phyloP scores from a whole-genome alignment of 2,329 filamentous ascomycete species.

The Onygena corvina region DNA sequence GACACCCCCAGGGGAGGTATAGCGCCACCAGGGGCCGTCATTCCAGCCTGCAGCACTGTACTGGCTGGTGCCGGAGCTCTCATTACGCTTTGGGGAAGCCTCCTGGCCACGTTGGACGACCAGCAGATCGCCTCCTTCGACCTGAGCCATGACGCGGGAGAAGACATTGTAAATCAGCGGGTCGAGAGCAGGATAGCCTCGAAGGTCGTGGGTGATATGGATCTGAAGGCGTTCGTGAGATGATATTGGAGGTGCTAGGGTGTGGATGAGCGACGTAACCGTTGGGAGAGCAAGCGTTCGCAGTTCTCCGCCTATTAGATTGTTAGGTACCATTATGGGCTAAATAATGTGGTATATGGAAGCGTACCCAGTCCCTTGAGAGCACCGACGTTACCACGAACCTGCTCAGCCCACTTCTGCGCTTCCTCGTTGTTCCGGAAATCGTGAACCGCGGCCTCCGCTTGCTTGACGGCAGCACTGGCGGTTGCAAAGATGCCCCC shows the following conservation, averaged over 20 bases:
- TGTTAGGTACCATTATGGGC: background rate
- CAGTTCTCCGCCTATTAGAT: constrained; percentile 62
- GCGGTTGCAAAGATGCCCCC: constrained; percentile 74
- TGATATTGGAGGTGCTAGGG: constrained; percentile 87
- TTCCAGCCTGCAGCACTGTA: constrained; percentile 50
- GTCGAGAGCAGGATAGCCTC: constrained; percentile 87
- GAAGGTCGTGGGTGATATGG: constrained; percentile 91
- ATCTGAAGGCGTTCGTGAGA: constrained; percentile 95
- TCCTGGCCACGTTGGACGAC: constrained; percentile 91
- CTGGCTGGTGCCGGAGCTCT: constrained; percentile 19
- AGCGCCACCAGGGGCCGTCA: constrained; percentile 92
- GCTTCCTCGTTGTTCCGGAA: constrained; percentile 95
- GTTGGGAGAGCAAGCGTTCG: constrained; percentile 79
- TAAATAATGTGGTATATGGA: background rate
- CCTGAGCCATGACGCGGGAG: constrained; percentile 94
- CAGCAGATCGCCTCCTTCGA: constrained; percentile 88
- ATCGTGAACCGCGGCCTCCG: constrained; percentile 84
- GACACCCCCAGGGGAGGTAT: constrained; percentile 43
- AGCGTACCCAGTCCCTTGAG: constrained; percentile 60
- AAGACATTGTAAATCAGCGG: constrained; percentile 86
- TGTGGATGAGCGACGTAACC: constrained; percentile 88
- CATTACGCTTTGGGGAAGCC: constrained; percentile 54
- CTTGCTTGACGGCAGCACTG: constrained; percentile 63
- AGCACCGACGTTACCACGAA: constrained; percentile 74
- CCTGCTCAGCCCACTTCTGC: constrained; percentile 89